Evolutionary conservation across 345 rosid species (phyloP), one percentile per base, ranked within the genome.

Genomic region (Luvunga scandens): DNA sequence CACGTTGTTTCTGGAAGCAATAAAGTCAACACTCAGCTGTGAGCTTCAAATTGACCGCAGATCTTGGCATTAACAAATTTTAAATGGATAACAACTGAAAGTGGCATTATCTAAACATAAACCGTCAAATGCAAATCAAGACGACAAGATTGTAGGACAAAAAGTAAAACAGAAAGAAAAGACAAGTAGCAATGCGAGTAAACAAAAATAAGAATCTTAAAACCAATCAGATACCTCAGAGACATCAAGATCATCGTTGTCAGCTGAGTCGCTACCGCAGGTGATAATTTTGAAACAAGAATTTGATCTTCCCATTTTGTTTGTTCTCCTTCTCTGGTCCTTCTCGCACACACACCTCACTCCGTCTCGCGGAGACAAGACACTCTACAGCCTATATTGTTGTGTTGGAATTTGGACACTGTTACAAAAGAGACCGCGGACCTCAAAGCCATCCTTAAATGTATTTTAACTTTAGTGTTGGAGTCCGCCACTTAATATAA

Each of bases 271-370:
- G 69, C 94, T 70, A 21, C 93, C 86, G 81, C 98, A 94, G 24
- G 91, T 75, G 69, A 92, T 91, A 83, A 94, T 85, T 30, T 90
- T 92, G 81, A 94, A 86, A 86, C 98, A 94, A 64, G 95, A 88
- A 66, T 84, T 78, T 77, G 97, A 86, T 82, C 79, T 78, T 78
- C 85, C 79, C 81, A 79, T 76, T n/a, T 28, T 63, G 57, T 53
- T 53, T 10, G 12, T 33, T 28, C 30, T 56, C 14, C 69, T 57
- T 38, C 39, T 59, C 73, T 62, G 25, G 61, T 67, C 19, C 2
- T 38, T 16, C 59, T 21, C 56, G 53, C 66, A 16, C 53, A 21
- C 78, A 65, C 42, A 9, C 61, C 78, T 64, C 70, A 1, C 24
- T 30, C 69, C 19, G 69, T 25, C 63, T 39, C 22, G 18, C 12